These are phyloP conservation scores for Pterocarpus santalinus DNA, from an alignment of 306 rosid genomes.

Conservation along the genomic window DNA sequence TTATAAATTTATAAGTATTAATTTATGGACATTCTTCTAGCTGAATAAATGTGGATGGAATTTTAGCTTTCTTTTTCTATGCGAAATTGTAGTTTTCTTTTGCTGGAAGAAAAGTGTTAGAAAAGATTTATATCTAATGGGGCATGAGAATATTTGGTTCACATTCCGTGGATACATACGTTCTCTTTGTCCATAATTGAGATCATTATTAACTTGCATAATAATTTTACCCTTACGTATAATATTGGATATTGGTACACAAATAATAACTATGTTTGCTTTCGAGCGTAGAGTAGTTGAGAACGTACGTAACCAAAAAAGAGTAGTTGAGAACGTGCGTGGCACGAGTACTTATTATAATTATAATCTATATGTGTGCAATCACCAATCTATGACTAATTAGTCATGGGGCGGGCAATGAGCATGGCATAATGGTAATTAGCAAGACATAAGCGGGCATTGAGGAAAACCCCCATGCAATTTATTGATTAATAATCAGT, in stretches of 20 bases:
- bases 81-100: background rate
- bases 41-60: too few species aligned
- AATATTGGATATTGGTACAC: background rate
- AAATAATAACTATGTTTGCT: background rate
- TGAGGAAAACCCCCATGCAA: background rate
- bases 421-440: conserved; percentile 33
- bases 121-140: background rate
- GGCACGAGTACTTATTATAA: conserved; percentile 2
- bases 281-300: background rate
- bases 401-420: background rate
- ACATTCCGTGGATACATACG: too few species aligned
- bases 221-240: background rate
- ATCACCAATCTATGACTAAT: background rate
- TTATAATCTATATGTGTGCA: background rate
- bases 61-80: background rate
- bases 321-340: conserved; percentile 18
- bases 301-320: background rate
- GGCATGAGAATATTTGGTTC: background rate
- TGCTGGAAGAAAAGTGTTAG: background rate
- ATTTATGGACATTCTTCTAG: too few species aligned
- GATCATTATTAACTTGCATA: background rate
- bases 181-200: background rate
- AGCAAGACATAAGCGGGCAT: background rate
- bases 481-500: background rate
- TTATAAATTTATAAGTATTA: too few species aligned